Conservation (phyloP, 2,329 filamentous ascomycete genomes). For the Colletotrichum sp. region DNA sequence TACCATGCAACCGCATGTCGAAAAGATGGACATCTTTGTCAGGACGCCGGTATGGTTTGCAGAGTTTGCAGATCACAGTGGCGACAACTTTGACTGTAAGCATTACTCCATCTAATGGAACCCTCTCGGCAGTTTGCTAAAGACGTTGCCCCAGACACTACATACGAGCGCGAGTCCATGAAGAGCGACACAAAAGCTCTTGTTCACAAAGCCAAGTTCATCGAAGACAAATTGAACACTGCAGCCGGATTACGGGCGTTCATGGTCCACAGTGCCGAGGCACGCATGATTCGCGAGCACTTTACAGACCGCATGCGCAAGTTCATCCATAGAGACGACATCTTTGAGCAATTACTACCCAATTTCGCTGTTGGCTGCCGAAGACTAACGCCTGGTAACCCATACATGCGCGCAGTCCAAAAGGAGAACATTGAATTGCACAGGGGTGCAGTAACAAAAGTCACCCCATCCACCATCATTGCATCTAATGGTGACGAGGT, state of each 20-base stretch:
- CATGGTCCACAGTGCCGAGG: background rate
- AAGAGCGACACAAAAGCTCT: background rate
- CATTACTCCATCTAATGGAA: background rate
- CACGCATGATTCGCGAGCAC: background rate
- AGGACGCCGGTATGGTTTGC: background rate
- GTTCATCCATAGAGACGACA: background rate
- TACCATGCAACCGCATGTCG: background rate
- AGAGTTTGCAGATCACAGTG: background rate
- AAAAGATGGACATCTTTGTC: background rate
- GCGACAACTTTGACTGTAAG: background rate
- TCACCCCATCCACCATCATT: background rate
- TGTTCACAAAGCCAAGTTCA: background rate
- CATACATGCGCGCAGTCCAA: background rate
- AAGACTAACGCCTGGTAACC: background rate
- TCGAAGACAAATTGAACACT: background rate
- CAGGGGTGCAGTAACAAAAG: background rate
- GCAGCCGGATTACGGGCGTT: background rate
- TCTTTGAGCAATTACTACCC: background rate
- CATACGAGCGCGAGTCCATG: background rate
- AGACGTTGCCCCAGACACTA: fast-evolving
- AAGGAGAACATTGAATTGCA: background rate
- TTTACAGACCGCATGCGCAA: background rate
- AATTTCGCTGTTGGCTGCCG: background rate
- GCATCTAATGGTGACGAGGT: background rate
- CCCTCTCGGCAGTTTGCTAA: background rate